Conservation (phyloP, 257 asterid species). For the Solanum raphanifolium region DNA sequence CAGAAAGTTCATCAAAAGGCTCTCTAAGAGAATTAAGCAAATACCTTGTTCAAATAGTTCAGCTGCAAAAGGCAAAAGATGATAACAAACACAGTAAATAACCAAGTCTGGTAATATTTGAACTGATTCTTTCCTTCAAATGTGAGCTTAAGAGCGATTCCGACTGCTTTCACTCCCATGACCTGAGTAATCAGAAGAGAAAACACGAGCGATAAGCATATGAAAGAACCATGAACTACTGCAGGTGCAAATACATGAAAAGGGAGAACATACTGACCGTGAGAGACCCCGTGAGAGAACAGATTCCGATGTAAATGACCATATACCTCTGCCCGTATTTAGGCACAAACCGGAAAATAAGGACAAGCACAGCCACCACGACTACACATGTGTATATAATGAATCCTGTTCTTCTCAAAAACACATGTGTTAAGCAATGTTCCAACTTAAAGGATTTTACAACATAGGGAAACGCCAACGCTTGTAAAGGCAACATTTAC, state of each 20-base stretch:
- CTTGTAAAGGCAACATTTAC: background rate
- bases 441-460: background rate
- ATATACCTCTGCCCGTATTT: slow-evolving; percentile 61
- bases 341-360: slow-evolving; percentile 50
- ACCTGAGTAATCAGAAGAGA: slow-evolving; percentile 28
- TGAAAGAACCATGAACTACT: background rate
- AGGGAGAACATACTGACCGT: slow-evolving; percentile 36
- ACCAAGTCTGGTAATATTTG: slow-evolving; percentile 51
- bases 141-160: slow-evolving; percentile 53
- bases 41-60: slow-evolving; percentile 63
- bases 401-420: slow-evolving; percentile 42
- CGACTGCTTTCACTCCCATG: slow-evolving; percentile 69
- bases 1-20: background rate
- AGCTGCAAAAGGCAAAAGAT: slow-evolving; percentile 46
- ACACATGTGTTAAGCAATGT: background rate
- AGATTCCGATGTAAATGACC: slow-evolving; percentile 78
- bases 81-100: slow-evolving; percentile 41
- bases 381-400: slow-evolving; percentile 37
- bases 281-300: slow-evolving; percentile 80
- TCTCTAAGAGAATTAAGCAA: background rate
- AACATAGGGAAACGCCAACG: background rate
- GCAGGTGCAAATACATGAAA: background rate
- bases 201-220: background rate
- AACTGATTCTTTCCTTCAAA: slow-evolving; percentile 57
- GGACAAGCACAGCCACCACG: slow-evolving; percentile 24